Conservation (phyloP, 129 eudicot genomes). For the Flaveria trinervia region DNA sequence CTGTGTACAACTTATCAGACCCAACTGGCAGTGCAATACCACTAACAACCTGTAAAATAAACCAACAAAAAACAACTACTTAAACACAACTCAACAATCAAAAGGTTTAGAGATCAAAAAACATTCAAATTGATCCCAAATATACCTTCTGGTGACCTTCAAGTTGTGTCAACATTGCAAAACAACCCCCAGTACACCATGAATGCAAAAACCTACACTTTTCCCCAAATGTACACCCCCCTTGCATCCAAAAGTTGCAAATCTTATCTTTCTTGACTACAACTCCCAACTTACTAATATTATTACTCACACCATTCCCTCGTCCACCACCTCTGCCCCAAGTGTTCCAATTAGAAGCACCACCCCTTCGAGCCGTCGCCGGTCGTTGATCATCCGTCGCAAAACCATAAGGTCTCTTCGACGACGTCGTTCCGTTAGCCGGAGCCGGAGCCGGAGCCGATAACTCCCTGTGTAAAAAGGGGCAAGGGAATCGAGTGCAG, state of each 20-base stretch:
- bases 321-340: slow-evolving; percentile 54
- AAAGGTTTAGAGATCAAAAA: neutral
- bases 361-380: slow-evolving; percentile 37
- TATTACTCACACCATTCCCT: slow-evolving; percentile 15
- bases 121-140: neutral
- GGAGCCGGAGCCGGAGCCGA: slow-evolving; percentile 35
- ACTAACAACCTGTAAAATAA: slow-evolving; percentile 57
- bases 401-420: slow-evolving; percentile 58
- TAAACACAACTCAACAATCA: neutral
- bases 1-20: slow-evolving; percentile 87
- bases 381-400: slow-evolving; percentile 48
- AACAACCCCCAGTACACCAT: slow-evolving; percentile 60
- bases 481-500: slow-evolving; percentile 48
- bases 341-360: slow-evolving; percentile 35
- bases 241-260: slow-evolving; percentile 70
- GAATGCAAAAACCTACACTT: slow-evolving; percentile 66
- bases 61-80: neutral
- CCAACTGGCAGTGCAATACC: slow-evolving; percentile 86
- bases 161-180: slow-evolving; percentile 65
- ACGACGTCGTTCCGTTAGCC: slow-evolving; percentile 37
- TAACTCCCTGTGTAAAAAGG: slow-evolving; percentile 60
- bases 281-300: neutral
- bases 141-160: slow-evolving; percentile 78
- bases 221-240: slow-evolving; percentile 67
- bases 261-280: slow-evolving; percentile 56